A percentile compares a stretch with the other conserved stretches of the same genome.
These are phyloP conservation scores for Acmispon strigosus DNA, from an alignment of 306 rosid genomes.

Conservation along the genomic window DNA sequence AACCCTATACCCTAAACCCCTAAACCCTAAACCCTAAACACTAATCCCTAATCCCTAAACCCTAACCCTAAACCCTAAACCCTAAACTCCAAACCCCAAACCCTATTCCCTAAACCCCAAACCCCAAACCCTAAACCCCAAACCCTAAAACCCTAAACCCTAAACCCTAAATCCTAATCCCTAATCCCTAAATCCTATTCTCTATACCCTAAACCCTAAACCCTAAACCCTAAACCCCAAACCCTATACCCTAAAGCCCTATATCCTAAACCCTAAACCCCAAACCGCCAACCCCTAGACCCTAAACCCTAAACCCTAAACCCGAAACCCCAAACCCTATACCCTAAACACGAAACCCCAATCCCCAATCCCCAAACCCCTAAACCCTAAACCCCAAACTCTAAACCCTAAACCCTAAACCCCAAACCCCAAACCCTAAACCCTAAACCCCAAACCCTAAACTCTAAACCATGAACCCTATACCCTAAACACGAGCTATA, in stretches of 20 bases:
- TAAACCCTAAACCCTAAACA: not conserved
- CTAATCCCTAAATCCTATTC: no score
- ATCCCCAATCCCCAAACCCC: constrained; percentile 2
- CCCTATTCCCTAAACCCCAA: not conserved
- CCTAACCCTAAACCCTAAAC: not conserved
- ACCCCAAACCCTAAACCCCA: not conserved
- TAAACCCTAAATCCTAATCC: not conserved
- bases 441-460: not conserved
- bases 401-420: not conserved
- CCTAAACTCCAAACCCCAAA: not conserved
- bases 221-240: not conserved
- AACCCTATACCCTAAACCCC: no score
- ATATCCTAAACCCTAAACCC: not conserved
- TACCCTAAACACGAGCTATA: not conserved
- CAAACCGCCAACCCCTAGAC: not conserved
- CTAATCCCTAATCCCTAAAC: not conserved
- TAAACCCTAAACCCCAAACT: not conserved
- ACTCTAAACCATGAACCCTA: not conserved
- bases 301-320: not conserved
- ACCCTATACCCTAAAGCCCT: not conserved
- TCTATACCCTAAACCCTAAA: not conserved
- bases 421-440: not conserved
- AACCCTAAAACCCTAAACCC: not conserved
- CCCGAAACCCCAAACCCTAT: not conserved
- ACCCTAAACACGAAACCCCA: no score